Base-by-base conservation (phyloP, 2,329 filamentous ascomycete genomes). In the Fusarium fujikuroi region DNA sequence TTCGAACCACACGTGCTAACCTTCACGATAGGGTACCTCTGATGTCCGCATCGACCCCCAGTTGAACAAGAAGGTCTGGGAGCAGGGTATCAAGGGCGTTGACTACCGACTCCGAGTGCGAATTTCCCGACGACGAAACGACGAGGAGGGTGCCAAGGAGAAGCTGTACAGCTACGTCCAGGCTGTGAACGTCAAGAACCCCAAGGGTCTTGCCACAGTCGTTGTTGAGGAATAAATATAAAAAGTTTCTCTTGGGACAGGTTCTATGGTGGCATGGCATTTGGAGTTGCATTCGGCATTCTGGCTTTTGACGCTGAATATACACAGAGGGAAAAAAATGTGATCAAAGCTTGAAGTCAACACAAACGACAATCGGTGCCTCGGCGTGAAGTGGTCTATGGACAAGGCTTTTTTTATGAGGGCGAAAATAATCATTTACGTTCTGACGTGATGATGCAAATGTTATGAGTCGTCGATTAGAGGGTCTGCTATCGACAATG, bases 51-150 rank as follows among this genome's bases (percentile, higher is more conserved):
- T 99, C 84, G 96, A 99, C 91, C 96, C 96, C 83, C 93, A 96
- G 89, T 89, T 99, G 83, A 99, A 99, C 93, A 99, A 99, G 94
- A 98, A 99, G 92, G 95, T 99, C 85, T 99, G 96, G 96, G 96
- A 99, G 89, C 90, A 92, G 84, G 96, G 96, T 86, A 92, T 99
- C 90, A 99, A 98, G 93, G 97, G 96, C 83, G 95, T 98, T 79
- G 94, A 95, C 80, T 98, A 92, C 93, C 93, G 97, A 87, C 90
- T 99, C 81, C 95, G 96, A 83, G 92, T 99, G 84, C 95, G 97
- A 88, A 98, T 99, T 88, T 97, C 95, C 84, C 94, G 96, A 88
- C 97, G 97, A 92, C 94, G 96, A 92, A 99, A 99, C 89, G 96
- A 99, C 87, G 96, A 98, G 91, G 96, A 99, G 89, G 94, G 94